phyloP scores from a whole-genome alignment of 352 stramenopile species.

The Halophytophthora batemanensis region DNA sequence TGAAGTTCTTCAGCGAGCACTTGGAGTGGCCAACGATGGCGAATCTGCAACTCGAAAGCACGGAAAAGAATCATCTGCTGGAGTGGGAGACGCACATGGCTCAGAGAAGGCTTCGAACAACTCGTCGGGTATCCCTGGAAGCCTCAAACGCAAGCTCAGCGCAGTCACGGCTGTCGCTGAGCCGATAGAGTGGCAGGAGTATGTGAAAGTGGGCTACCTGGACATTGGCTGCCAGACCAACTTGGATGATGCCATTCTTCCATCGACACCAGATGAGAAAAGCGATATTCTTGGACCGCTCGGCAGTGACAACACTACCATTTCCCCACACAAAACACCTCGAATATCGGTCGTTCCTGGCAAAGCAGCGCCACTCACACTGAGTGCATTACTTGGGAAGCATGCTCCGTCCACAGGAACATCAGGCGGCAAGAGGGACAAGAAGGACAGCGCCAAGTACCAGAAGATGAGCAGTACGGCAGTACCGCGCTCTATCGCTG shows the following conservation, averaged over 20 bases:
- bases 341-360: slow-evolving; percentile 9
- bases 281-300: background rate
- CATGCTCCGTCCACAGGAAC: background rate
- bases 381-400: slow-evolving; percentile 50
- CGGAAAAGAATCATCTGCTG: no score
- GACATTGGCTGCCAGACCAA: slow-evolving; percentile 53
- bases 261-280: background rate
- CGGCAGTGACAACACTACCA: background rate
- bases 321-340: slow-evolving; percentile 1
- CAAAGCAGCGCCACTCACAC: slow-evolving; percentile 39
- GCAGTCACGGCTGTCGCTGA: slow-evolving; percentile 52
- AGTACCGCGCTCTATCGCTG: slow-evolving; percentile 58
- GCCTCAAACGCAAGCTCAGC: slow-evolving; percentile 42
- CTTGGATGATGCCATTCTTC: slow-evolving; percentile 20
- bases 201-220: slow-evolving; percentile 42
- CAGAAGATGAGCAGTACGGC: slow-evolving; percentile 70
- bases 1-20: slow-evolving; percentile 26
- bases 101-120: background rate
- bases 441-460: slow-evolving; percentile 55
- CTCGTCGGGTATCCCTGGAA: slow-evolving; percentile 8
- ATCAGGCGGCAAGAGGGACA: slow-evolving; percentile 10
- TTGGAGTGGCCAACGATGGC: slow-evolving; percentile 1
- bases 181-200: slow-evolving; percentile 66
- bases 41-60: no score
- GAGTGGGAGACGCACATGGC: no score